Evolutionary conservation across 2,329 filamentous ascomycete species (phyloP), one percentile per base, ranked within the genome.

Genomic region (Seiridium cupressi): DNA sequence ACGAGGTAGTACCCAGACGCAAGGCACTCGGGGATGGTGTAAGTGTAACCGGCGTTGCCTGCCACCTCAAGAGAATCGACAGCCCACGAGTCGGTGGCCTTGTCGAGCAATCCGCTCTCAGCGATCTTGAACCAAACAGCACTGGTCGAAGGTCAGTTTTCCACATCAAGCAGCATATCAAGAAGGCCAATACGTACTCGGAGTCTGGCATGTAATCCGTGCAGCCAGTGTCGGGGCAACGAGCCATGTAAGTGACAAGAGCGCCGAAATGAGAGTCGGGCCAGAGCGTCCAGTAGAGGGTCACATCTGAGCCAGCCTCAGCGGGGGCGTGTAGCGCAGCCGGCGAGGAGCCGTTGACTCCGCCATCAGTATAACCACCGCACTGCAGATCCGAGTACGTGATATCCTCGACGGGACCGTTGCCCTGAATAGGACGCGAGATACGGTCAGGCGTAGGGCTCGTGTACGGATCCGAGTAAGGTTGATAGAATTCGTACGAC

Each of bases 191-290:
- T n/a, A 48, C 55, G 13, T 36, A 57, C 1, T 63, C 69, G 38
- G 32, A 34, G 64, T 61, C 51, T 32, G 57, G 65, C 64, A 64
- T 47, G 62, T 70, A 68, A 26, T 62, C 58, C 31, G 59, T 61
- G 56, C 66, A 68, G n/a, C 66, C 65, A 0, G 73, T 69, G 47
- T 81, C 79, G 0, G 83, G 82, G 69, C 85, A 87, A 40, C 76
- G 75, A 4, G 84, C 84, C 83, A 87, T 84, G 67, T 87, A 87
- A 1, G 84, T 87, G 59, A 87, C 74, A 1, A 81, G 70, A 1
- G 84, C 84, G 0, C 84, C 84, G 35, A 81, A 73, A 61, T 85
- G 83, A 3, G 75, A 79, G 7, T 79, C 76, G 0, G 78, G 76
- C 77, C 78, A 81, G 1, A 79, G 66, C 4, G 84, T 86, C 84